A percentile compares a stretch with the other conserved stretches of the same genome.
Conservation (phyloP, 306 rosid genomes). For the Lablab purpureus region DNA sequence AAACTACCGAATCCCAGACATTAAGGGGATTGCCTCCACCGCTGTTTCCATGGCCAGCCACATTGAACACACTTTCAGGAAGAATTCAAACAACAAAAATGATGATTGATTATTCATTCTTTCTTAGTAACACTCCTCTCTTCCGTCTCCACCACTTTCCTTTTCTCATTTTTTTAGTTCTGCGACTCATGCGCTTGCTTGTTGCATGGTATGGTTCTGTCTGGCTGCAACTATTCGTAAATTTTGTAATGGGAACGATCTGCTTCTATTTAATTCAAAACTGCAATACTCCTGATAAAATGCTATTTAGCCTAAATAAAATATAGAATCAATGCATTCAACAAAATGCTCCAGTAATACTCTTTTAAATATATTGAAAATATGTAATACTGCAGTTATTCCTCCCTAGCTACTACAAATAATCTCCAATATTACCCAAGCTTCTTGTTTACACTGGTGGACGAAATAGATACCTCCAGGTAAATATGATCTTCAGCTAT, state of each 20-base stretch:
- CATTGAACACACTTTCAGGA: conserved; percentile 39
- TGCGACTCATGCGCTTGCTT: too few relatives aligned
- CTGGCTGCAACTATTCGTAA: too few relatives aligned
- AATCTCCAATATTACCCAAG: not conserved
- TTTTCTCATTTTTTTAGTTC: too few relatives aligned
- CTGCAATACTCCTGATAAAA: not conserved
- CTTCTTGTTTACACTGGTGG: not conserved
- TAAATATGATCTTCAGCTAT: not conserved
- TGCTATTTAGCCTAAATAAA: not conserved
- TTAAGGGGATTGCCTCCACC: conserved; percentile 34
- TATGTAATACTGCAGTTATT: not conserved
- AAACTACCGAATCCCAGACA: conserved; percentile 34
- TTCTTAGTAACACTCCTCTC: not conserved
- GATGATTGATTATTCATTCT: too few relatives aligned
- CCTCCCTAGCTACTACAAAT: not conserved
- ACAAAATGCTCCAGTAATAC: not conserved
- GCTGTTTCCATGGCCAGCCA: conserved; percentile 17
- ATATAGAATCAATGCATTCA: not conserved
- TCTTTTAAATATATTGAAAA: not conserved
- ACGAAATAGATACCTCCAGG: not conserved
- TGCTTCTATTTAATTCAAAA: not conserved
- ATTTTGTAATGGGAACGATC: not conserved
- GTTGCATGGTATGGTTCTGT: too few relatives aligned
- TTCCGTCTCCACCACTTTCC: not conserved
- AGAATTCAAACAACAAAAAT: conserved; percentile 21